phyloP scores from a whole-genome alignment of 2,329 filamentous ascomycete species.

The Elsinoe fawcettii region DNA sequence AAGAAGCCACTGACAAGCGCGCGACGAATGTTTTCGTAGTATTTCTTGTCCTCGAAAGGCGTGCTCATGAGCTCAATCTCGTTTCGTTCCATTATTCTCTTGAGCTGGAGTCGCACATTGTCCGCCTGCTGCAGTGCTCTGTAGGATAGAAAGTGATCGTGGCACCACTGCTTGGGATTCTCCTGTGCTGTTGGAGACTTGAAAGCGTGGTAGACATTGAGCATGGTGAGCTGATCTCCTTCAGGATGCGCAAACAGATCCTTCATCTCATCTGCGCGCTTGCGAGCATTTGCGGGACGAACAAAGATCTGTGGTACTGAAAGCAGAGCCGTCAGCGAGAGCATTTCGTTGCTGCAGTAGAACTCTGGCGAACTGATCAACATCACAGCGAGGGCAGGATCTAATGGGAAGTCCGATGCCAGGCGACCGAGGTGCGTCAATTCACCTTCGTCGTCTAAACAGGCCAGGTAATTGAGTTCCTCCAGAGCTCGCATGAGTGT shows the following conservation, averaged over 20 bases:
- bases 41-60: conserved; percentile 88
- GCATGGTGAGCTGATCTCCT: conserved; percentile 88
- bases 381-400: conserved; percentile 93
- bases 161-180: conserved; percentile 85
- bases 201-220: conserved; percentile 98
- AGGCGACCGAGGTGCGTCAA: conserved; percentile 77
- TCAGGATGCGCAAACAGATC: conserved; percentile 83
- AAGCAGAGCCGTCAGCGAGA: conserved; percentile 87
- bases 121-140: conserved; percentile 86
- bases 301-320: conserved; percentile 93
- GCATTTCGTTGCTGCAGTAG: conserved; percentile 96
- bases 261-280: conserved; percentile 97
- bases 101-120: conserved; percentile 84
- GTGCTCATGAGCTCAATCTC: conserved; percentile 81
- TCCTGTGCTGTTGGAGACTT: conserved; percentile 63
- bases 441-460: conserved; percentile 92
- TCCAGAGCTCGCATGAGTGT: conserved; percentile 97
- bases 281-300: conserved; percentile 73
- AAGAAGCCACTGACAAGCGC: conserved; percentile 94
- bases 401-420: conserved; percentile 90
- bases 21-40: conserved; percentile 94
- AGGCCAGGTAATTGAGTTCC: conserved; percentile 94
- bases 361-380: conserved; percentile 95
- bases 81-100: conserved; percentile 92
- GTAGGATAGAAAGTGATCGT: conserved; percentile 89